Evolutionary conservation across 768 basidiomycete genomes (phyloP).

Genomic region (Russula dissimulans): DNA sequence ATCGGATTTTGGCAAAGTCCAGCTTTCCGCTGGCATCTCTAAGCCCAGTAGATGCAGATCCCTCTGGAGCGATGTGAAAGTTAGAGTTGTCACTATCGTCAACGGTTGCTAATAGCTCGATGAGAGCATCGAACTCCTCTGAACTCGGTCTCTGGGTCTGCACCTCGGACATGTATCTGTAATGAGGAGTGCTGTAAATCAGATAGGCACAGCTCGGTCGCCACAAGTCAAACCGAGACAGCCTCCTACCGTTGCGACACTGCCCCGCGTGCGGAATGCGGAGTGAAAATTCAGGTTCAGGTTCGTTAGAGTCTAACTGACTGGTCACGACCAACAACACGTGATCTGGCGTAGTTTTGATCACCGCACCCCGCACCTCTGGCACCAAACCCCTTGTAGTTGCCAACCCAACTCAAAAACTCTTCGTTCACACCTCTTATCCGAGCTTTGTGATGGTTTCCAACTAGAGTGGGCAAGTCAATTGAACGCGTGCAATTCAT

Average conservation of each 20-base stretch:
- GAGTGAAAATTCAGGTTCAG: no score
- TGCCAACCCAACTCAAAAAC: not conserved
- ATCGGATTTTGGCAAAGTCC: constrained; percentile 18
- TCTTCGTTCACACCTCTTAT: not conserved
- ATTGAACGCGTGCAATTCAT: not conserved
- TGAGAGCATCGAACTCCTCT: constrained; percentile 19
- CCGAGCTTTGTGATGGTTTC: not conserved
- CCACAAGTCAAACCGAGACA: not conserved
- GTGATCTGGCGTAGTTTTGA: not conserved
- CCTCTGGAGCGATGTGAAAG: constrained; percentile 7
- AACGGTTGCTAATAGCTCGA: constrained; percentile 19
- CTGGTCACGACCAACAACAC: not conserved
- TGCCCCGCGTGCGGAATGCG: no score
- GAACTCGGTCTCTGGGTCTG: not conserved
- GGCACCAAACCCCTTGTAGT: no score
- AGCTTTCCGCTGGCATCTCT: constrained; percentile 15
- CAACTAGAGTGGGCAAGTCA: not conserved
- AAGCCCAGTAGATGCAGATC: constrained; percentile 2
- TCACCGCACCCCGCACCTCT: no score
- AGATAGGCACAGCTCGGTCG: not conserved
- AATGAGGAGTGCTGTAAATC: not conserved
- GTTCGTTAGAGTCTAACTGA: no score
- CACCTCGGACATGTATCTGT: not conserved
- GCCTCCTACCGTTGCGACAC: not conserved
- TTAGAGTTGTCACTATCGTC: constrained; percentile 13